Conservation (phyloP, 106 monocot species). For the Dioscorea alata region DNA sequence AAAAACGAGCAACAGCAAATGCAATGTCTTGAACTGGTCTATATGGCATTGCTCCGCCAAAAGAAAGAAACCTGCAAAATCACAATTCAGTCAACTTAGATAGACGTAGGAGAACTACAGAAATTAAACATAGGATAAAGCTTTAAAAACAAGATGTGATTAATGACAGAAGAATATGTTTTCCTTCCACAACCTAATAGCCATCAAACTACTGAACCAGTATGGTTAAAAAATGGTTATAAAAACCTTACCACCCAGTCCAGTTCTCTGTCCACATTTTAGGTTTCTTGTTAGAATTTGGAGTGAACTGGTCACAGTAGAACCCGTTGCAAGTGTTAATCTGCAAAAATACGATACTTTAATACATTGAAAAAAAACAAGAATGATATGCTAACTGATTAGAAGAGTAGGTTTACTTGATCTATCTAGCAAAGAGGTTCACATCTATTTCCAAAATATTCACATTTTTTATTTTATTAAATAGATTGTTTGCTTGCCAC, state of each 20-base stretch:
- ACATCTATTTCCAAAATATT: too few species aligned
- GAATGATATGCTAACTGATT: too few species aligned
- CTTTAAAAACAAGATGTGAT: too few species aligned
- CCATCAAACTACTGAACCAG: too few species aligned
- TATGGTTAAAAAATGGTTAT: too few species aligned
- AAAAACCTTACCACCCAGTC: constrained; percentile 74
- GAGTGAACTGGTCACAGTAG: constrained; percentile 94
- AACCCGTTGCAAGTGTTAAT: constrained; percentile 99
- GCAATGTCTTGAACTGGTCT: constrained; percentile 94
- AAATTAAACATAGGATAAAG: background rate
- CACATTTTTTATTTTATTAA: background rate
- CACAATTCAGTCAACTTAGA: background rate
- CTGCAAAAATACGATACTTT: constrained; percentile 37
- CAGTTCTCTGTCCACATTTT: constrained; percentile 99
- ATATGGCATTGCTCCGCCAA: constrained; percentile 68
- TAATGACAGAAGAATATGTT: too few species aligned
- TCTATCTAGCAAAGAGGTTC: too few species aligned
- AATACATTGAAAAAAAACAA: too few species aligned
- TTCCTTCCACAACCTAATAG: too few species aligned
- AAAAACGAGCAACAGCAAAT: constrained; percentile 94
- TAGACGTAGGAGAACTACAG: background rate
- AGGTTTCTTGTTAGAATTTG: constrained; percentile 79
- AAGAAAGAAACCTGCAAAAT: constrained; percentile 66
- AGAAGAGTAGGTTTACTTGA: too few species aligned
- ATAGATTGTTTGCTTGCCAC: constrained; percentile 5